Evolutionary conservation across 805 yeast genomes (phyloP).

Genomic region (Candida ortonii): DNA sequence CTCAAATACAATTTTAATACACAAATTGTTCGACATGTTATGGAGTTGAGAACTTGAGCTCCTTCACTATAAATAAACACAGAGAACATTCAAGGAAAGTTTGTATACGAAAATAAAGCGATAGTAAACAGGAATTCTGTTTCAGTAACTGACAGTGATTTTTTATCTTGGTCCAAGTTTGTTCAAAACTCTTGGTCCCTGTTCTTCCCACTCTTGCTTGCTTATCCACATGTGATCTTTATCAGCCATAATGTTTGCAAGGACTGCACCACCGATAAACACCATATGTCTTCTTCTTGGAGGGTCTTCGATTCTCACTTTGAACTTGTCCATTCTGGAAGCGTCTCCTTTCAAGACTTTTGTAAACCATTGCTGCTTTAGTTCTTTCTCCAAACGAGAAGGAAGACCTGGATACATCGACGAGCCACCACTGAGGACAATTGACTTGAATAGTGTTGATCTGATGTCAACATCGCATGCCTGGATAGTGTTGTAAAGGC

Average conservation of each 20-base stretch:
- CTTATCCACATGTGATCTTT: constrained; percentile 98
- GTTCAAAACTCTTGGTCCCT: constrained; percentile 78
- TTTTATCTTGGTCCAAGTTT: constrained; percentile 88
- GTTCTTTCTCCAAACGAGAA: constrained; percentile 88
- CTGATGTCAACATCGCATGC: constrained; percentile 93
- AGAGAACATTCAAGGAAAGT: too few species aligned
- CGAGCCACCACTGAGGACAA: constrained; percentile 95
- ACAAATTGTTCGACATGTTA: too few species aligned
- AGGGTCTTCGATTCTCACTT: constrained; percentile 96
- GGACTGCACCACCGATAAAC: constrained; percentile 96
- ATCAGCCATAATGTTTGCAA: constrained; percentile 97
- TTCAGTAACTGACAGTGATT: background rate
- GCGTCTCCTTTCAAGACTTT: constrained; percentile 86
- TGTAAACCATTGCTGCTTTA: constrained; percentile 94
- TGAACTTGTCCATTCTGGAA: constrained; percentile 81
- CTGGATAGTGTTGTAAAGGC: constrained; percentile 87
- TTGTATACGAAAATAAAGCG: background rate
- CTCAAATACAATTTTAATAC: too few species aligned
- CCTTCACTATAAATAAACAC: too few species aligned
- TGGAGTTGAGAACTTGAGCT: too few species aligned
- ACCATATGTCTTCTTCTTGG: constrained; percentile 99
- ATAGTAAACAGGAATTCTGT: background rate
- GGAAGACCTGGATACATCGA: constrained; percentile 99
- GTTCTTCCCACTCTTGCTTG: constrained; percentile 97
- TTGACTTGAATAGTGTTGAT: constrained; percentile 82